These are phyloP conservation scores for Leavenworthia alabamica DNA, from an alignment of 345 rosid species.

Conservation along the genomic window DNA sequence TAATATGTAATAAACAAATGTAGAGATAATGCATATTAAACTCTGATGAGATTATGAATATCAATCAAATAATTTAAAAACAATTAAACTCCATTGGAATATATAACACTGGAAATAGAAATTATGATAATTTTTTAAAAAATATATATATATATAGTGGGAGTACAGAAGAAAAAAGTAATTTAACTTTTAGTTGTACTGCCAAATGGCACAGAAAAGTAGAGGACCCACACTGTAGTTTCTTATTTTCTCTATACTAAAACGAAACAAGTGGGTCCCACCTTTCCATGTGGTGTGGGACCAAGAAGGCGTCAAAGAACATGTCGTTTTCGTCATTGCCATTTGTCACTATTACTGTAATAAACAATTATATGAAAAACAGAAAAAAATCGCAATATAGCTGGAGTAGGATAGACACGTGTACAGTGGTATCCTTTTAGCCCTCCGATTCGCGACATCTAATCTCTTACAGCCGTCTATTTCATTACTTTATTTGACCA, in stretches of 20 bases:
- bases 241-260: conserved; percentile 26
- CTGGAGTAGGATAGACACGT: conserved; percentile 20
- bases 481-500: conserved; percentile 1
- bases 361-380: neutral
- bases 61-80: neutral
- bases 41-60: neutral
- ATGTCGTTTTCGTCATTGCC: conserved; percentile 27
- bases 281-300: conserved; percentile 18
- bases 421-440: conserved; percentile 7
- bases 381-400: conserved; percentile 11
- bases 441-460: conserved; percentile 15
- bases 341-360: no score
- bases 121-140: neutral
- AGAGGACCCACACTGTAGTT: no score
- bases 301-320: conserved; percentile 4
- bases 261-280: conserved; percentile 10
- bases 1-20: neutral
- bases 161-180: neutral
- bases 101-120: neutral
- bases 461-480: conserved; percentile 8
- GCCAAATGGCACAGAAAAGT: no score
- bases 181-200: neutral
- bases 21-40: neutral
- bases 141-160: no score
- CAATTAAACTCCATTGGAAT: neutral